phyloP scores from a whole-genome alignment of 192 early-diverging fungal species.

The Piromyces sp. region DNA sequence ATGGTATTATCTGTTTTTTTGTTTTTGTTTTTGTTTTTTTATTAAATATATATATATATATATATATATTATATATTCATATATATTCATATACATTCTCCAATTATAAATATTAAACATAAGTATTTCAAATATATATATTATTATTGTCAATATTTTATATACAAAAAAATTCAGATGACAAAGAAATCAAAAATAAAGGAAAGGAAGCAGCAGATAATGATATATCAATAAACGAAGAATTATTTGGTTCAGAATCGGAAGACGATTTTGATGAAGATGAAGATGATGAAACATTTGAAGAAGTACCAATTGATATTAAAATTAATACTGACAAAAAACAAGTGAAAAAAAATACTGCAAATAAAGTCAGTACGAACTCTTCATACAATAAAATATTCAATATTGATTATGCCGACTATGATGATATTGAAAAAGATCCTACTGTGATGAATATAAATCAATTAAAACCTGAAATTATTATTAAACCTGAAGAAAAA shows the following conservation, averaged over 20 bases:
- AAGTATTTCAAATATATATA: too few species aligned
- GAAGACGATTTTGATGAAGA: neutral
- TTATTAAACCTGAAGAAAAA: neutral
- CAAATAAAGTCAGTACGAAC: neutral
- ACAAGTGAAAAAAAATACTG: neutral
- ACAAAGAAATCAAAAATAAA: neutral
- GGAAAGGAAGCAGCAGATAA: neutral
- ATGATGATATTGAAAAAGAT: neutral
- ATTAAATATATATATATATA: too few species aligned
- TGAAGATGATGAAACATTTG: neutral
- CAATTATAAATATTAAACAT: too few species aligned
- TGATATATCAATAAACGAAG: neutral
- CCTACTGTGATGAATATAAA: neutral
- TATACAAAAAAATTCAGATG: neutral
- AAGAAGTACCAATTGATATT: neutral
- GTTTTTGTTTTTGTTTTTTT: too few species aligned
- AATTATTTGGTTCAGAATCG: neutral
- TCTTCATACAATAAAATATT: neutral
- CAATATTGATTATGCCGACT: neutral
- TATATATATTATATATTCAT: too few species aligned
- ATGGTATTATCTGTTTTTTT: neutral
- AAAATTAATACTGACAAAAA: neutral
- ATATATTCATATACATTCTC: too few species aligned
- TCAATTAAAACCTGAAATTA: neutral
- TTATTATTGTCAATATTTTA: too few species aligned